phyloP scores from a whole-genome alignment of 2,329 filamentous ascomycete genomes.

The Aspergillus fischeri region DNA sequence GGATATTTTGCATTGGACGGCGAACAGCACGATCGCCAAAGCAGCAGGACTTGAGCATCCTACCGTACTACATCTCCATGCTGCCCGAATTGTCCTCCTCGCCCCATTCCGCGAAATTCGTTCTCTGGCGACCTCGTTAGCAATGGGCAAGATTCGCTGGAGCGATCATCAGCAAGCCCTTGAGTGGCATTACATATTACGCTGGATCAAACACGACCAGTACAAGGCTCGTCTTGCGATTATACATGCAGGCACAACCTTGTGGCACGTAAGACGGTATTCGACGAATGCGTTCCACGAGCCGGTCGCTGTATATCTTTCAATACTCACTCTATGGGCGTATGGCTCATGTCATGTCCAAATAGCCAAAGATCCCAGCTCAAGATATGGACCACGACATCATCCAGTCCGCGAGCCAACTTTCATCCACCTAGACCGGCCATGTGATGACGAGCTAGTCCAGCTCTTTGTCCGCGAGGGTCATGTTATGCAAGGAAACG shows the following conservation, averaged over 20 bases:
- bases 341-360: conserved; percentile 36
- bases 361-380: conserved; percentile 28
- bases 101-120: conserved; percentile 47
- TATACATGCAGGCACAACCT: conserved; percentile 50
- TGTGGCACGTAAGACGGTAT: conserved; percentile 52
- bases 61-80: conserved; percentile 54
- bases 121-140: conserved; percentile 37
- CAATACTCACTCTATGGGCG: conserved; percentile 47
- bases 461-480: conserved; percentile 53
- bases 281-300: conserved; percentile 48
- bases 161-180: conserved; percentile 23
- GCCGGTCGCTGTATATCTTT: conserved; percentile 43
- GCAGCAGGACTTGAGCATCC: conserved; percentile 51
- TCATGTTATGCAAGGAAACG: conserved; percentile 46
- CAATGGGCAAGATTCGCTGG: conserved; percentile 28
- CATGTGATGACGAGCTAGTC: conserved; percentile 56
- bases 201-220: conserved; percentile 50
- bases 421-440: conserved; percentile 53
- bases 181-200: conserved; percentile 41
- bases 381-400: conserved; percentile 1
- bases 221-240: conserved; percentile 56
- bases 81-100: conserved; percentile 51
- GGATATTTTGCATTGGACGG: conserved; percentile 57
- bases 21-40: conserved; percentile 50
- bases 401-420: conserved; percentile 31